Percentiles rank a stretch among this genome's conserved stretches.
Conservation (phyloP, 129 eudicot species). For the Sambucus nigra region DNA sequence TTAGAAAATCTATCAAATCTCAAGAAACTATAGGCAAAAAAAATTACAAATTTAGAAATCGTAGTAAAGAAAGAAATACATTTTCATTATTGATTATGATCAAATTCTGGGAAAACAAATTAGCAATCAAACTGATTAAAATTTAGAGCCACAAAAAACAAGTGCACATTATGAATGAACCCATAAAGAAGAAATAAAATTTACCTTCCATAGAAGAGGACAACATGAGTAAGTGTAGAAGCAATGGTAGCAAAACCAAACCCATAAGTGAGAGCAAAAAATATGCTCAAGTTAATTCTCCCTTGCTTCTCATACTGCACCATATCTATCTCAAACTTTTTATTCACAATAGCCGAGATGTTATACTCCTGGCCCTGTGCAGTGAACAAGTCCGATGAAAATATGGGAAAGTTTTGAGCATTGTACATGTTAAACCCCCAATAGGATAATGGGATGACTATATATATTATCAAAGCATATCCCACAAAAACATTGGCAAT, state of each 20-base stretch:
- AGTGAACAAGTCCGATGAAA: conserved; percentile 41
- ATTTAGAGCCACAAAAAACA: too few relatives aligned
- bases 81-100: too few relatives aligned
- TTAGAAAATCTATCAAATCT: too few relatives aligned
- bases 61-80: too few relatives aligned
- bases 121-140: too few relatives aligned
- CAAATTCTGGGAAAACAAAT: too few relatives aligned
- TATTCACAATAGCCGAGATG: conserved; percentile 36
- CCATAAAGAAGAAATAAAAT: neutral
- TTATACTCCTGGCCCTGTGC: conserved; percentile 39
- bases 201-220: conserved; percentile 70
- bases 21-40: too few relatives aligned
- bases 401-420: conserved; percentile 52
- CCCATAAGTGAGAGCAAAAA: conserved; percentile 64
- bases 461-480: conserved; percentile 36
- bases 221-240: conserved; percentile 62
- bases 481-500: conserved; percentile 56
- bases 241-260: conserved; percentile 72
- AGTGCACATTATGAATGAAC: neutral
- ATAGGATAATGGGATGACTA: conserved; percentile 47
- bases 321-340: conserved; percentile 41
- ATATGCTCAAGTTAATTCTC: conserved; percentile 40
- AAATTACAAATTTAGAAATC: too few relatives aligned
- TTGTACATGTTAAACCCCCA: conserved; percentile 55
- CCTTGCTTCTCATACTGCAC: conserved; percentile 42